Evolutionary conservation across 331 rosid genomes (phyloP), one percentile per base, ranked within the genome.

Genomic region (Rhamnella rubrinervis): DNA sequence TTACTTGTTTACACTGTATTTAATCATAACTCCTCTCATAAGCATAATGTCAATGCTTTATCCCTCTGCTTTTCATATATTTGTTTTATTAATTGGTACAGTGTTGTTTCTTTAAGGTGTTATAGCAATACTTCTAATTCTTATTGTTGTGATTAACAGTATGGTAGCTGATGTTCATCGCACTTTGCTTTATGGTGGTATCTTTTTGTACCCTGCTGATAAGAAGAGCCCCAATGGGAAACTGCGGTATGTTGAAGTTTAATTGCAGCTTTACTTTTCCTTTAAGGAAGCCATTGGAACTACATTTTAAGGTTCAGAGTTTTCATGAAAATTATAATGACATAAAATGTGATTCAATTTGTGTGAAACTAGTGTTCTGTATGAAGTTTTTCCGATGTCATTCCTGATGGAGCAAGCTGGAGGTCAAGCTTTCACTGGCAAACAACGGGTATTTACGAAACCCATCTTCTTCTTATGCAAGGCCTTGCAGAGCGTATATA

Each of bases 81-180:
- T 14, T 31, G 13, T 63, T 63, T n/a, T 41, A n/a, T 49, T n/a
- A 40, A 41, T 18, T 26, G 21, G 13, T 4, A 1, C 23, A 59
- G 13, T 60, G 59, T 53, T 47, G 58, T 58, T 15, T 12, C 39
- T 28, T 55, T 47, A 31, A 18, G 61, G 16, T 55, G 16, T 47
- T 40, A 14, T 16, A 35, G 40, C 20, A 40, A 10, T 19, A 38
- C 17, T 15, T 19, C 7, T 64, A 26, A 63, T 51, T 21, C 52
- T 2, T 59, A 60, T 51, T 49, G 59, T 67, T 26, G 44, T 79
- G 59, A 38, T 75, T 9, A 65, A 85, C 89, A 93, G 97, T 69
- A 93, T 93, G 97, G 96, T 93, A 64, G 97, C 97, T 57, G 98
- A 93, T 84, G 85, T 93, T 25, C 98, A 93, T 78, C 85, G 96